phyloP scores from a whole-genome alignment of 768 basidiomycete genomes.

The Mycena polygramma region DNA sequence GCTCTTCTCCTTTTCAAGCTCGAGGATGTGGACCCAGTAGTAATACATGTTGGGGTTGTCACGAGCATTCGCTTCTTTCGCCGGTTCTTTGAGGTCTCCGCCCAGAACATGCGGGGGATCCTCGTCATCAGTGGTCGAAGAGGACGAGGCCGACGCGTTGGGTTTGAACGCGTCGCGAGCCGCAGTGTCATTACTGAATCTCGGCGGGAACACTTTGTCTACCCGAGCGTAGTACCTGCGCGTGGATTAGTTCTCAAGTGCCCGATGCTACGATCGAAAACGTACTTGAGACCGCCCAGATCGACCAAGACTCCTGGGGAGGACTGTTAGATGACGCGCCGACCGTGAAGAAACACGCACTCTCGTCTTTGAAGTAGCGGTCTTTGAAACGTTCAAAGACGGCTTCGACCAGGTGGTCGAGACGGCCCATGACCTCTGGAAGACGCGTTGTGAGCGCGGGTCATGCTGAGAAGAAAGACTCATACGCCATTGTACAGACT shows the following conservation, averaged over 20 bases:
- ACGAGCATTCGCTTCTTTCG: conserved; percentile 74
- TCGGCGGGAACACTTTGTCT: conserved; percentile 81
- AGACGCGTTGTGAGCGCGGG: conserved; percentile 37
- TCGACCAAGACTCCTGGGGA: conserved; percentile 85
- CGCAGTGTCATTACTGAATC: conserved; percentile 59
- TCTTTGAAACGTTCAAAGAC: conserved; percentile 97
- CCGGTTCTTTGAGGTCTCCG: conserved; percentile 81
- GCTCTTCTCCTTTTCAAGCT: conserved; percentile 78
- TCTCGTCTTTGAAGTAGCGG: conserved; percentile 92
- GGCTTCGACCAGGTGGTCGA: conserved; percentile 95
- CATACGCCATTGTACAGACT: conserved; percentile 97
- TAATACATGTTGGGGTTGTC: conserved; percentile 89
- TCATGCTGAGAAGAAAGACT: conserved; percentile 45
- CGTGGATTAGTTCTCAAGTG: conserved; percentile 36
- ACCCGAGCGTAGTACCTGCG: conserved; percentile 86
- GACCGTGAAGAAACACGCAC: conserved; percentile 61
- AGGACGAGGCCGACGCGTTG: conserved; percentile 39
- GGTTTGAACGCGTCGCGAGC: conserved; percentile 66
- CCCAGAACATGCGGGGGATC: conserved; percentile 78
- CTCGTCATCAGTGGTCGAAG: conserved; percentile 61
- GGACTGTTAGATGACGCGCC: conserved; percentile 19
- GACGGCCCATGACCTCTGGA: conserved; percentile 94
- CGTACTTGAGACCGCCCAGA: conserved; percentile 87
- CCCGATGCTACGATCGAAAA: conserved; percentile 23
- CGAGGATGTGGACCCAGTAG: conserved; percentile 90